Base-by-base conservation (phyloP, 371 early-diverging fungal genomes). In the Rhizopus sp. region DNA sequence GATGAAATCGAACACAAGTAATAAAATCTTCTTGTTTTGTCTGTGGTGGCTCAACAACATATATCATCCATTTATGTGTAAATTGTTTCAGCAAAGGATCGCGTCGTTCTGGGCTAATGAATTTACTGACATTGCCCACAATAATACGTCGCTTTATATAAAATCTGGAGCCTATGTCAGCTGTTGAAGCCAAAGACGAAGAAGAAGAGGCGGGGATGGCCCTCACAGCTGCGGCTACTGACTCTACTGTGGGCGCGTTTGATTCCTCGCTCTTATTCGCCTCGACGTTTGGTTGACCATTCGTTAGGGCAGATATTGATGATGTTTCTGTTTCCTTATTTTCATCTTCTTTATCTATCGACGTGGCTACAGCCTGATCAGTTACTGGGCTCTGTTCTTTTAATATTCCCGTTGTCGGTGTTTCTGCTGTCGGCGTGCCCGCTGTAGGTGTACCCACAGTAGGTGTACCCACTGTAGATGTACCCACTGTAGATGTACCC, bases 31-130 rank as follows among this genome's bases (percentile, higher is more conserved):
- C 78, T 44, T 75, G 57, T 40, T 59, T 75, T 53, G 66, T 78
- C 55, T 67, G 84, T 8, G 68, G 79, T 42, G 70, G 87, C 50
- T 74, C 88, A 41, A 75, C 81, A 42, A 96, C 83, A 68, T 92
- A 96, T 10, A 94, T 81, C 83, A 92, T 95, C 97, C 97, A 97
- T 69, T 88, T 88, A 77, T 90, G 93, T 13, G 88, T 83, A 62
- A 77, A 84, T 48, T 88, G 77, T 33, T 79, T 83, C 33, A 83
- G 53, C 1, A 78, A 82, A 3, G 78, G 68, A 31, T 88, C 84
- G 17, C 92, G 80, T 50, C 87, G 76, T 46, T 88, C 87, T 63
- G 78, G 67, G 7, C 84, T 68, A 16, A 92, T 77, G 55, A 66
- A 91, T 61, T 87, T 86, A 58, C 93, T 92, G 5, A 91, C 89